Percentiles rank a stretch among this genome's conserved stretches.
phyloP scores from a whole-genome alignment of 208 protist species.

The Trypanosoma lewisi region DNA sequence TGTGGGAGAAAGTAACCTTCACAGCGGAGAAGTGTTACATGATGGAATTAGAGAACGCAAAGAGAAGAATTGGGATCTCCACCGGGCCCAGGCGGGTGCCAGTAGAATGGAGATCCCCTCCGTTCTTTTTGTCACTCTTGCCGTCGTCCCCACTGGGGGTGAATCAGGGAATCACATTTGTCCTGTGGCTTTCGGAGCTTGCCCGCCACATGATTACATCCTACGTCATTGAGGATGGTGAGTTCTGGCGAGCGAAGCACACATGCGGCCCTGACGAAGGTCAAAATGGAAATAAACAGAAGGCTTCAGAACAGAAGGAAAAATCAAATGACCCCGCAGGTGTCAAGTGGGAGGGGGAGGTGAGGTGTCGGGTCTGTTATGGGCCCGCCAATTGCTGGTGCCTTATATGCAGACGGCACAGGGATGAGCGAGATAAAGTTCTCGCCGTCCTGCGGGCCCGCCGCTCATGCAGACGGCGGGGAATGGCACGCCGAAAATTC shows the following conservation, averaged over 20 bases:
- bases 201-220: slow-evolving; percentile 10
- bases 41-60: background rate
- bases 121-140: slow-evolving; percentile 24
- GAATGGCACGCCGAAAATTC: slow-evolving; percentile 8
- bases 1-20: slow-evolving; percentile 33
- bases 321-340: background rate
- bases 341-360: slow-evolving; percentile 22
- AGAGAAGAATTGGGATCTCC: background rate
- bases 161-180: slow-evolving; percentile 21
- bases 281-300: background rate
- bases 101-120: slow-evolving; percentile 22
- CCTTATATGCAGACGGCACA: slow-evolving; percentile 18
- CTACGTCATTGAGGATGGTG: slow-evolving; percentile 20
- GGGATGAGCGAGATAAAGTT: slow-evolving; percentile 8
- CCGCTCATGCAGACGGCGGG: slow-evolving; percentile 4
- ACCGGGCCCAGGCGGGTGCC: slow-evolving; percentile 14
- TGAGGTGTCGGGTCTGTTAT: slow-evolving; percentile 22
- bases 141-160: slow-evolving; percentile 1
- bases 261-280: slow-evolving; percentile 3
- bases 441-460: slow-evolving; percentile 13
- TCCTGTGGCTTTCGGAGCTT: slow-evolving; percentile 16
- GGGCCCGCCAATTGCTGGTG: slow-evolving; percentile 16
- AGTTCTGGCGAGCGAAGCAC: slow-evolving; percentile 22
- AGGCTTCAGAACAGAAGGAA: background rate
- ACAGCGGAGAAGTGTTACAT: background rate